A percentile compares a stretch with the other conserved stretches of the same genome.
These are phyloP conservation scores for Cunninghamia lanceolata DNA, from an alignment of 75 land plant species.

Conservation along the genomic window DNA sequence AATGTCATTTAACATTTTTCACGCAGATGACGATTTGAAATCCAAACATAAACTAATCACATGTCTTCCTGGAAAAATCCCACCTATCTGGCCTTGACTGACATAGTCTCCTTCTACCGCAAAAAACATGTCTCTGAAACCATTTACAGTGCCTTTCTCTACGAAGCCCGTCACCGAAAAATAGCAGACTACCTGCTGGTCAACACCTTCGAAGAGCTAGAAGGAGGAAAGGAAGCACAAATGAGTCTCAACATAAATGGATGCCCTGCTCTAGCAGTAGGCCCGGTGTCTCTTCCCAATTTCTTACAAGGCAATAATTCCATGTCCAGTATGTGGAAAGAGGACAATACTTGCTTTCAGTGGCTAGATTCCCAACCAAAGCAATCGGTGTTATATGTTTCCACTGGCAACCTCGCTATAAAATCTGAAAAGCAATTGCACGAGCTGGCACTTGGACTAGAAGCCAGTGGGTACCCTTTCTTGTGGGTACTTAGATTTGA, in stretches of 20 bases:
- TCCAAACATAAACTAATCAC: not conserved
- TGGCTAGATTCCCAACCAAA: not conserved
- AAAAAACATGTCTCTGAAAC: not conserved
- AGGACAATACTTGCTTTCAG: not conserved
- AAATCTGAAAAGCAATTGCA: not conserved
- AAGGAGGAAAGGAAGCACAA: not conserved
- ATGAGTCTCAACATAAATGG: not conserved
- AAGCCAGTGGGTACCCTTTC: not conserved
- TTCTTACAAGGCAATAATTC: not conserved
- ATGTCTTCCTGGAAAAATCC: constrained; percentile 3
- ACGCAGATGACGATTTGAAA: not conserved
- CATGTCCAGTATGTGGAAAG: not conserved
- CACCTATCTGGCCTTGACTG: not conserved
- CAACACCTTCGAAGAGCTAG: constrained; percentile 5
- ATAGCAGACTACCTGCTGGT: not conserved
- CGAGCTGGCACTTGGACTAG: not conserved
- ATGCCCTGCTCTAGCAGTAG: not conserved
- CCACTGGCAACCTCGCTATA: not conserved
- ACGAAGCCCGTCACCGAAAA: not conserved
- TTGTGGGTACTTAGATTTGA: not conserved
- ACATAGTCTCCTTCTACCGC: not conserved
- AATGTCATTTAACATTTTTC: no score
- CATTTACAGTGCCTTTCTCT: not conserved
- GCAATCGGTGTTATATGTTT: not conserved
- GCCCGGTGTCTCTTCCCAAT: not conserved